Base-by-base conservation (phyloP, 2,329 filamentous ascomycete genomes). In the Clathrospora elynae region DNA sequence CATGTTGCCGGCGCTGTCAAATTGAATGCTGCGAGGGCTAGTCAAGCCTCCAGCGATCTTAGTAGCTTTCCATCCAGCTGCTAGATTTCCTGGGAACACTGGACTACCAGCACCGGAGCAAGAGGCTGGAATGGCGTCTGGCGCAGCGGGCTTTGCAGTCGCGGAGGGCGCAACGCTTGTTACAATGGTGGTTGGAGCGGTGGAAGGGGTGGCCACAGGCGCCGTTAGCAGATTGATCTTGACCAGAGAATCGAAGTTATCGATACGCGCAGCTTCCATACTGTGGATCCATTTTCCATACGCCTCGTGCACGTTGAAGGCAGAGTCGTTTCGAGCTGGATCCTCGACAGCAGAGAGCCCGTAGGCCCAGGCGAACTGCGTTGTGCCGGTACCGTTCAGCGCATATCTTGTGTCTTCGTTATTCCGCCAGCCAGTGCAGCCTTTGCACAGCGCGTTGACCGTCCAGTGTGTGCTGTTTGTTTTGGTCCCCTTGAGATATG, bases 381-480 rank as follows among this genome's bases (percentile, higher is more conserved):
- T 56, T 14, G 55, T 62, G 11, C 61, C 57, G 20, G 59, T 60
- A 6, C 42, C 57, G 26, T 62, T 60, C 25, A 67, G 36, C 2
- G 35, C 53, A n/a, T 51, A 56, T 36, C 56, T 50, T n/a, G 30
- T 40, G n/a, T 65, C 62, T 16, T 65, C 62, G 26, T 56, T 61
- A 20, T 51, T 47, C 41, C 55, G 53, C 62, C 62, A 67, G 8
- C 55, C 58, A 35, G 62, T 64, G 43, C 62, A 65, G 12, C 64
- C 64, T 46, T 54, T 58, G 34, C 62, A 66, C 6, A 64, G 24
- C 3, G 62, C 59, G 24, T 58, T 61, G 28, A 67, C 50, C 5
- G 60, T 66, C 55, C 57, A 67, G 24, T 67, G 64, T n/a, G 64
- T 67, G 51, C 40, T 55, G 30, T 67, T 66, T 6, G 61, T 54